Evolutionary conservation across 106 monocot genomes (phyloP), one percentile per base, ranked within the genome.

Genomic region (Agapanthus africanus): DNA sequence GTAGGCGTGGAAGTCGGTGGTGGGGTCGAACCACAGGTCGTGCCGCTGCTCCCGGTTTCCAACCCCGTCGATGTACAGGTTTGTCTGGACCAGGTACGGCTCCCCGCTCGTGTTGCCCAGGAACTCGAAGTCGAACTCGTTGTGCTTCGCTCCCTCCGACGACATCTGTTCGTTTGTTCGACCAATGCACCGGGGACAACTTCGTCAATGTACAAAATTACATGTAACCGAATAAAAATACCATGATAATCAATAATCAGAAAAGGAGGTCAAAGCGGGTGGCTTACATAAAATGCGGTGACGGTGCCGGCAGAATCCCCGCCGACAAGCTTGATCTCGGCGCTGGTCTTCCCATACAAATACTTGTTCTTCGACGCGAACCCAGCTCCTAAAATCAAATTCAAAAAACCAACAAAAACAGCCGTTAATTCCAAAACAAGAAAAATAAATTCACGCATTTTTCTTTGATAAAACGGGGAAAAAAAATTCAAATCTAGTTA

Each of bases 91-190:
- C 1, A 91, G 70, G 79, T 91, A 91, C 1, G 94, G 94, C 59
- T 94, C 83, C 7, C 94, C 94, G 16, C 79, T 79, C 4, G 72
- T 81, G 81, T 94, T 94, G 11, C 94, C 94, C 30, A 94, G 65
- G 78, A 94, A 94, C 81, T 94, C 94, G 77, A 85, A 94, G 71
- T 94, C 94, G 79, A 94, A 94, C 73, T 94, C 94, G 72, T 94
- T 80, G 82, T 91, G 94, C 37, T 33, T 79, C 57, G 54, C 39
- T 18, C 94, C 90, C 4, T 88, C 90, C 3, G 90, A 87, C 0
- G 84, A 79, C 84, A 91, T 79, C 59, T n/a, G n/a, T n/a, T n/a
- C n/a, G n/a, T n/a, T n/a, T n/a, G n/a, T n/a, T n/a, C n/a, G n/a
- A n/a, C n/a, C n/a, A n/a, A n/a, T n/a, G n/a, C n/a, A n/a, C n/a